A percentile compares a stretch with the other conserved stretches of the same genome.
Conservation (phyloP, 2,329 filamentous ascomycete genomes). For the Colletotrichum viniferum region DNA sequence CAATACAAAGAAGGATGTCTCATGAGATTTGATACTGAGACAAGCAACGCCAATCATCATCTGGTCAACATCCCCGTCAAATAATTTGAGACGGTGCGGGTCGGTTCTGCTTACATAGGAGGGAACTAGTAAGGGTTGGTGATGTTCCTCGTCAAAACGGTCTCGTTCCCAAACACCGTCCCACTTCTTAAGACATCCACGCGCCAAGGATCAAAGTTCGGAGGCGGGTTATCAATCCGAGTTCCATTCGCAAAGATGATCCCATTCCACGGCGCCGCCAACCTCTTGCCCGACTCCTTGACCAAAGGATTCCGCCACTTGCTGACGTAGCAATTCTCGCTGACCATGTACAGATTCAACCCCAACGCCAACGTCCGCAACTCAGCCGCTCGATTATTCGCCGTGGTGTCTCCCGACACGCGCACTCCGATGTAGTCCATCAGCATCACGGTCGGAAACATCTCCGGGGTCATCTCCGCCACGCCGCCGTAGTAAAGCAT, state of each 20-base stretch:
- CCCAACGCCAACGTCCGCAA: conserved; percentile 34
- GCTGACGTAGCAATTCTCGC: conserved; percentile 35
- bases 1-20: no score
- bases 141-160: conserved; percentile 22
- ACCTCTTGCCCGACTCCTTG: background rate
- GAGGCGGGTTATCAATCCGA: conserved; percentile 25
- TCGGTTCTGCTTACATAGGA: no score
- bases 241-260: conserved; percentile 36
- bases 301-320: conserved; percentile 28
- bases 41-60: no score
- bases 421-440: conserved; percentile 36
- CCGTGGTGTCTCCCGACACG: conserved; percentile 26
- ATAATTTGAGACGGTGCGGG: no score
- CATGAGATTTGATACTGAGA: no score
- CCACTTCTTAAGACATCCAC: conserved; percentile 27
- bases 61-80: no score
- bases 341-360: conserved; percentile 34
- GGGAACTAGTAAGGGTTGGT: conserved; percentile 20
- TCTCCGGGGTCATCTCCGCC: conserved; percentile 29
- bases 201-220: conserved; percentile 23
- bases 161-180: conserved; percentile 29
- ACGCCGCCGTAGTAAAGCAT: conserved; percentile 37
- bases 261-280: conserved; percentile 28
- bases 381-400: conserved; percentile 34
- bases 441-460: conserved; percentile 35